Conservation (phyloP, 1,284 basidiomycete species). For the Anthracocystis panici-leucophaei region DNA sequence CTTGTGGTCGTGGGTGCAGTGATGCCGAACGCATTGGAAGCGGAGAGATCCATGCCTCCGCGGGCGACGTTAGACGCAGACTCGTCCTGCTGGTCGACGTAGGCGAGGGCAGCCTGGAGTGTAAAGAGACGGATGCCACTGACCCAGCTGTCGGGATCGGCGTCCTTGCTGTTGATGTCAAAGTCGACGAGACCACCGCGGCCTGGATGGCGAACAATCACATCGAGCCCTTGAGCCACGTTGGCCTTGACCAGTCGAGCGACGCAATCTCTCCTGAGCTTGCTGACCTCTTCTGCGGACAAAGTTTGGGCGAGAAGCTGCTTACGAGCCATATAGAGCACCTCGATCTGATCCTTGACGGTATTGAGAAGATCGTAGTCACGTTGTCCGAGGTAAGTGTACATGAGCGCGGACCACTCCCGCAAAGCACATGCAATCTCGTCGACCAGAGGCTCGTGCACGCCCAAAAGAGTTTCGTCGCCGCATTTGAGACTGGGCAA, state of each 20-base stretch:
- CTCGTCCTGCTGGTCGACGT: slow-evolving; percentile 60
- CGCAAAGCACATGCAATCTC: slow-evolving; percentile 95
- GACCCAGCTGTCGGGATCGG: slow-evolving; percentile 63
- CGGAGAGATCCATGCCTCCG: slow-evolving; percentile 52
- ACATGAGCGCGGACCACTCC: slow-evolving; percentile 94
- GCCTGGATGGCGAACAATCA: slow-evolving; percentile 92
- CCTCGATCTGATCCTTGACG: slow-evolving; percentile 90
- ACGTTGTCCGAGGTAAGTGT: slow-evolving; percentile 85
- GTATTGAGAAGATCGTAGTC: slow-evolving; percentile 90
- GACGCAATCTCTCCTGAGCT: slow-evolving; percentile 87
- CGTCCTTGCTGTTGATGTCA: slow-evolving; percentile 56
- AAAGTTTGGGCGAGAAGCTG: slow-evolving; percentile 89
- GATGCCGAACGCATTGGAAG: slow-evolving; percentile 61
- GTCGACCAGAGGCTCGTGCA: slow-evolving; percentile 86
- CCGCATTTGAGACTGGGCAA: slow-evolving; percentile 83
- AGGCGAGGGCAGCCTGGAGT: slow-evolving; percentile 68
- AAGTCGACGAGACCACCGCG: slow-evolving; percentile 85
- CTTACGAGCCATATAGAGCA: slow-evolving; percentile 86
- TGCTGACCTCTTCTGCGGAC: slow-evolving; percentile 85
- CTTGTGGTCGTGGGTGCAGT: slow-evolving; percentile 48
- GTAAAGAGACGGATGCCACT: slow-evolving; percentile 68
- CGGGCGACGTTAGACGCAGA: slow-evolving; percentile 15
- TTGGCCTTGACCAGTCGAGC: slow-evolving; percentile 88
- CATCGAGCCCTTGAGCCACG: slow-evolving; percentile 88
- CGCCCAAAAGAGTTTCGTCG: slow-evolving; percentile 60